Percentiles rank a stretch among this genome's conserved stretches.
phyloP scores from a whole-genome alignment of 2,329 filamentous ascomycete genomes.

The Xylaria sp. region DNA sequence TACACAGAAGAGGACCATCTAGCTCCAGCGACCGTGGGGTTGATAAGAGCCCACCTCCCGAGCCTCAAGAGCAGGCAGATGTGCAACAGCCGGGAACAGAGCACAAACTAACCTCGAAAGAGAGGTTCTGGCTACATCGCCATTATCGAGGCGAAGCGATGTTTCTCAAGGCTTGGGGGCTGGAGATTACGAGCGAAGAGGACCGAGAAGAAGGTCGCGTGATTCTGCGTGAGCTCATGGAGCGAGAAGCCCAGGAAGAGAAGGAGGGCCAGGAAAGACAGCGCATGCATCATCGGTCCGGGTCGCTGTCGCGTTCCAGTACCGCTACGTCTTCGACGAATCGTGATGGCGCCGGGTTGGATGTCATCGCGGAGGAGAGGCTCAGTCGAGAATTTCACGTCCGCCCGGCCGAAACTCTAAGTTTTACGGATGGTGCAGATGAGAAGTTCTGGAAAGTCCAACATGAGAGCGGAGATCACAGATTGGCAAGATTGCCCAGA shows the following conservation, averaged over 20 bases:
- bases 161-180: slow-evolving; percentile 47
- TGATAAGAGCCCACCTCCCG: slow-evolving; percentile 23
- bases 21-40: slow-evolving; percentile 20
- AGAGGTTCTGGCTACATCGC: slow-evolving; percentile 46
- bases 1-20: slow-evolving; percentile 24
- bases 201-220: slow-evolving; percentile 44
- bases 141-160: slow-evolving; percentile 47
- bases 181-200: slow-evolving; percentile 42
- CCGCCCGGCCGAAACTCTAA: slow-evolving; percentile 11
- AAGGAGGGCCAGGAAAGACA: slow-evolving; percentile 31
- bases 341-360: slow-evolving; percentile 32
- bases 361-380: slow-evolving; percentile 42
- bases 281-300: slow-evolving; percentile 27
- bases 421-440: neutral
- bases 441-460: slow-evolving; percentile 27
- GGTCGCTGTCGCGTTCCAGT: slow-evolving; percentile 30
- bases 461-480: slow-evolving; percentile 10
- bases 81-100: slow-evolving; percentile 13
- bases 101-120: slow-evolving; percentile 40
- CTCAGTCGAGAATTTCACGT: slow-evolving; percentile 33
- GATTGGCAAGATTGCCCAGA: neutral
- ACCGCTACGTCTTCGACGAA: slow-evolving; percentile 26
- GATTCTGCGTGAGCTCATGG: slow-evolving; percentile 46
- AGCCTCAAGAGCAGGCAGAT: slow-evolving; percentile 19
- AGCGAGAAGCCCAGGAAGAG: slow-evolving; percentile 41